These are phyloP conservation scores for Trichophaea hybrida DNA, from an alignment of 2,329 filamentous ascomycete genomes.

Conservation along the genomic window DNA sequence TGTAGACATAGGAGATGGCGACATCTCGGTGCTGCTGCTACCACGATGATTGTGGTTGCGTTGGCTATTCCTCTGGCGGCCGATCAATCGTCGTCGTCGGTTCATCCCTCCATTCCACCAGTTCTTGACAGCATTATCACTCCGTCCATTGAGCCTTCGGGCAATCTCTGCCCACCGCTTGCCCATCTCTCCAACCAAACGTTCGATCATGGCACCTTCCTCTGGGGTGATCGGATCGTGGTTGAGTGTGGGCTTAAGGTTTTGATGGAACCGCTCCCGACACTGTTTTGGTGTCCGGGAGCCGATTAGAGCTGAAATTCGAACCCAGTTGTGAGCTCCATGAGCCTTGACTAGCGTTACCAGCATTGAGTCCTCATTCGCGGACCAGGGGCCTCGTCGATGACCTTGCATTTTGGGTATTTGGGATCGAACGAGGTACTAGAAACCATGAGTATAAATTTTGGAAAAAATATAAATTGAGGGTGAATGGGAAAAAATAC, in stretches of 20 bases:
- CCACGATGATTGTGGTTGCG: constrained; percentile 8
- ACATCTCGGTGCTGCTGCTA: constrained; percentile 23
- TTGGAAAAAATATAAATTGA: background rate
- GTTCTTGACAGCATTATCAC: constrained; percentile 93
- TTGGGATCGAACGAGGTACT: background rate
- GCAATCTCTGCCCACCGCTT: constrained; percentile 92
- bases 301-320: constrained; percentile 60
- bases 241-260: constrained; percentile 63
- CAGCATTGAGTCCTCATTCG: constrained; percentile 57
- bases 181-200: constrained; percentile 60
- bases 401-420: constrained; percentile 30
- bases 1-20: constrained; percentile 28
- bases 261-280: constrained; percentile 85
- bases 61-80: constrained; percentile 20
- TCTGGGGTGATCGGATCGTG: constrained; percentile 58
- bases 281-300: constrained; percentile 86
- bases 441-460: background rate
- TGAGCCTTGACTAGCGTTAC: constrained; percentile 55
- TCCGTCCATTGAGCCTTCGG: constrained; percentile 63
- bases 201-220: constrained; percentile 60
- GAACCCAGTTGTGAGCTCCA: constrained; percentile 78
- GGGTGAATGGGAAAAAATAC: background rate
- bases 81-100: constrained; percentile 44
- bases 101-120: constrained; percentile 96
- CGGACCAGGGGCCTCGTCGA: constrained; percentile 71